Evolutionary conservation across 768 basidiomycete genomes (phyloP), one percentile per base, ranked within the genome.

Genomic region (Imleria badia): DNA sequence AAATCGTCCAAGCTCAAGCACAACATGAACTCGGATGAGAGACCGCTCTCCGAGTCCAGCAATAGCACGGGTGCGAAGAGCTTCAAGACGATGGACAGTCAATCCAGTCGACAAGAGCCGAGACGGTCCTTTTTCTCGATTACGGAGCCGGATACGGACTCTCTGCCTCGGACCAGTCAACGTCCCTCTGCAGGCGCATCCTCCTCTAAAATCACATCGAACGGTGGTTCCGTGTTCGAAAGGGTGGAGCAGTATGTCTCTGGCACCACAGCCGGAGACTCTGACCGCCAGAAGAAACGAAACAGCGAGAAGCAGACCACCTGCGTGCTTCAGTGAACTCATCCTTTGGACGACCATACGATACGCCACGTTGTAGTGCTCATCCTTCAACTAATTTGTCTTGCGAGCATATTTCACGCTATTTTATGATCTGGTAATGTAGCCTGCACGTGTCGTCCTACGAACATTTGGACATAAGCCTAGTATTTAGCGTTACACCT

Each of bases 41-140:
- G 82, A 7, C 83, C 84, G 1, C 75, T 70, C 47, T 88, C 88
- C 1, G 69, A 82, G 60, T 78, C 80, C 19, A 89, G 87, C 66
- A 77, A 74, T 55, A 81, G 80, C 63, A 85, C 85, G 2, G 72
- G 74, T 6, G 74, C 78, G 9, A 82, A 81, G 47, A 89, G 87
- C 60, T 56, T 86, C 62, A 76, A 81, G 38, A 85, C 81, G 12
- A 76, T 78, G 14, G 78, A 76, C 52, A 80, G 77, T 48, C 60
- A 74, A 17, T 74, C 75, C 2, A 76, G 76, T 52, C 69, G 73
- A 51, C 66, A 63, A 48, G 81, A 69, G 36, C 60, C 69, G 17
- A 69, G 67, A 34, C 73, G 65, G 43, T 77, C 75, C 7, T 61
- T 73, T 51, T 66, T 74, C 47, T 66, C 72, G 23, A 60, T 64